Evolutionary conservation across 1,284 basidiomycete species (phyloP), one percentile per base, ranked within the genome.

Genomic region (Dichomitus squalens): DNA sequence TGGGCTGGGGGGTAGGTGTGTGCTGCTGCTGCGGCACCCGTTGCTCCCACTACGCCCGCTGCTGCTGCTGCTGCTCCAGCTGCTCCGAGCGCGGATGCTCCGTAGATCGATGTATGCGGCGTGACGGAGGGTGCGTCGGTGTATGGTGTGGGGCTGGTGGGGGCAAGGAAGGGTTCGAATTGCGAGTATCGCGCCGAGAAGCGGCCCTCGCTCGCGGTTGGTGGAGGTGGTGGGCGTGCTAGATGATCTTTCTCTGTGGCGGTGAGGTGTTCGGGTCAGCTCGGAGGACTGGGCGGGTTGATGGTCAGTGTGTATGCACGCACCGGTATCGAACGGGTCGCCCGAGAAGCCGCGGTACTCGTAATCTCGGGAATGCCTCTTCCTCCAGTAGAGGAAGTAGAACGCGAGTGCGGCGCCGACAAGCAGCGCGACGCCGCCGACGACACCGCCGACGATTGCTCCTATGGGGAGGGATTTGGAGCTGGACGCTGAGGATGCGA

Each of bases 401-500:
- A 64, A 43, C 9, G 56, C 62, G 23, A 66, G 54, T 7, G 43
- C 51, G 5, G 56, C 56, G 14, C 49, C 49, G 9, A 66, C 50
- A 20, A 66, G 36, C 29, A 66, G 50, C 20, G 61, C 59, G n/a
- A 59, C 55, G 2, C 59, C 64, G 20, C 64, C 64, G 4, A 66
- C 52, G 0, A 53, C 57, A 2, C 64, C 64, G 20, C 64, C 64
- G 1, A 66, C 58, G 40, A 66, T 64, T 1, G 64, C 55, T 1
- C 63, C 63, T 20, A 60, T 48, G 34, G 59, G 63, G 14, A 47
- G 39, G 8, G 49, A 35, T 1, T 33, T 33, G 21, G 18, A 27
- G 7, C 36, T 31, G 29, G 29, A 31, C n/a, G 11, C 29, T 31
- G 29, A 31, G 18, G 39, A 35, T 18, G 52, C 46, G 7, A 31